Evolutionary conservation across 2,329 filamentous ascomycete genomes (phyloP).

Genomic region (Plenodomus tracheiphilus): DNA sequence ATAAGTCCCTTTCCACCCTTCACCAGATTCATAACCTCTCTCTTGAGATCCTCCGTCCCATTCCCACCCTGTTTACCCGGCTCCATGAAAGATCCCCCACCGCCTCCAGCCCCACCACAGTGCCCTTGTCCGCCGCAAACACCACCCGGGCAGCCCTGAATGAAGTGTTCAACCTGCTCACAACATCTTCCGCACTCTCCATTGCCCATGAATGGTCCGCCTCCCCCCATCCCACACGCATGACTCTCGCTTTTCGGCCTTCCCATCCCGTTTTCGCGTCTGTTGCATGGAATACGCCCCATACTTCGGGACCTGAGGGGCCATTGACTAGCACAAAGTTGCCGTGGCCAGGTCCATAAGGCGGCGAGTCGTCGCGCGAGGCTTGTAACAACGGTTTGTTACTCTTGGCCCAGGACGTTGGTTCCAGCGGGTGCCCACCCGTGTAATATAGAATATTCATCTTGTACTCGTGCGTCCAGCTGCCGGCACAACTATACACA

Average conservation of each 20-base stretch:
- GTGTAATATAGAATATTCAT: conserved; percentile 50
- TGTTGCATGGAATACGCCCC: conserved; percentile 52
- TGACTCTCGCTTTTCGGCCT: conserved; percentile 50
- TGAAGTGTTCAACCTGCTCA: conserved; percentile 35
- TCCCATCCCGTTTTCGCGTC: conserved; percentile 51
- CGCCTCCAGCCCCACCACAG: conserved; percentile 22
- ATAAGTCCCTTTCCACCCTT: conserved; percentile 29
- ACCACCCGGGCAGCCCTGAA: conserved; percentile 33
- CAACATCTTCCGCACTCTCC: conserved; percentile 44
- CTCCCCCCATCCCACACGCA: conserved; percentile 46
- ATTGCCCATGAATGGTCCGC: conserved; percentile 49
- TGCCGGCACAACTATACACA: conserved; percentile 52
- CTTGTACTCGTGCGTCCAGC: conserved; percentile 54
- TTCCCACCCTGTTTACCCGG: conserved; percentile 20
- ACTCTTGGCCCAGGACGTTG: conserved; percentile 46
- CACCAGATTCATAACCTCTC: conserved; percentile 26
- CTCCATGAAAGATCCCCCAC: conserved; percentile 14
- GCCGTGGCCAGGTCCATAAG: conserved; percentile 53
- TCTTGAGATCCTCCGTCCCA: conserved; percentile 11
- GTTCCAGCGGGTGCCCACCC: conserved; percentile 47
- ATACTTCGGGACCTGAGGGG: conserved; percentile 43
- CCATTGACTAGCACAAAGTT: conserved; percentile 47
- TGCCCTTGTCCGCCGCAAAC: conserved; percentile 30
- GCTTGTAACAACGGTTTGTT: conserved; percentile 45
- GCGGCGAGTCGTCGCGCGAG: conserved; percentile 38